Base-by-base conservation (phyloP, 768 basidiomycete genomes). In the Gelatoporia subvermispora region DNA sequence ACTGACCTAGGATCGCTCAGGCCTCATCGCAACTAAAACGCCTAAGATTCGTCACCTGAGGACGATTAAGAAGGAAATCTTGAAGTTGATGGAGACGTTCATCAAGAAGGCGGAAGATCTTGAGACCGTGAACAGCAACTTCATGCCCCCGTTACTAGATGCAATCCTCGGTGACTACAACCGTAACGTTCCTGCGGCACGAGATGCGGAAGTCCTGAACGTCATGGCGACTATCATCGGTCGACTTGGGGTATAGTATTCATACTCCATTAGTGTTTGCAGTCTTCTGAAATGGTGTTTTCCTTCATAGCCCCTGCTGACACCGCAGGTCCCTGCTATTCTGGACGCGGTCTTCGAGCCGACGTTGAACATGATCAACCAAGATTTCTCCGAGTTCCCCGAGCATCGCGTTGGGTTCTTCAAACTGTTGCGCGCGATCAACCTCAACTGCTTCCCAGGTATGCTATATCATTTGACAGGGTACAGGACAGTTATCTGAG, bases 321-420 rank as follows among this genome's bases (percentile, higher is more conserved):
- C 88, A 9, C 88, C 93, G 4, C 93, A 97, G 80, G 87, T 98
- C 16, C 88, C 90, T 2, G 88, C 95, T 8, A 88, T 96, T 50
- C 77, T 99, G 43, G 95, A 98, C 60, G 93, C 95, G 9, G 91
- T 98, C 41, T 98, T 99, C 63, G 94, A 97, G 67, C 89, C 91
- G 38, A 99, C 96, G 3, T 72, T 99, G 50, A 86, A 84, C 59
- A 99, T 98, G 96, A 99, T 99, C 66, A 98, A 97, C 68, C 91
- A 96, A 76, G 95, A 99, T 73, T 95, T 98, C 57, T 74, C 94
- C n/a, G 96, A 98, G 68, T 99, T 79, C 72, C 96, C 96, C 8
- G 96, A 99, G 65, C 95, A 98, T 65, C 89, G 96, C 50, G 84
- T 86, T 35, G 95, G 93, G 47, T 95, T 99, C 80, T 99, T 92